Percentiles rank a stretch among this genome's conserved stretches.
Conservation (phyloP, 257 asterid genomes). For the Solanum chiquidenum region DNA sequence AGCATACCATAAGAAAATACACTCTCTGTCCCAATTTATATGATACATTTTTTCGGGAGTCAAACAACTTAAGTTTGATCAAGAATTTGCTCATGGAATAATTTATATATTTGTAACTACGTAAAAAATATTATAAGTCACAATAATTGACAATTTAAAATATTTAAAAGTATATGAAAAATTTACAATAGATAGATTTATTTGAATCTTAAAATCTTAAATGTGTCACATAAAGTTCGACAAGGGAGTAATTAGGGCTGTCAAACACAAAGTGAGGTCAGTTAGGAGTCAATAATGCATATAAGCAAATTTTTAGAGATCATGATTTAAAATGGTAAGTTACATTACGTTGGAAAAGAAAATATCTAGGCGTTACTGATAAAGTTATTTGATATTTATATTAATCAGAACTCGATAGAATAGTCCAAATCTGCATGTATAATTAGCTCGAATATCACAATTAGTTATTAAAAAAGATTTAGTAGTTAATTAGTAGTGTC, state of each 20-base stretch:
- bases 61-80: too few species aligned
- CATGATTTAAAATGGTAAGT: background rate
- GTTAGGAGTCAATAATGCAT: background rate
- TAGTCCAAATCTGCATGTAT: background rate
- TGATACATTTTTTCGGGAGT: accelerated
- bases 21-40: too few species aligned
- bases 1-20: background rate
- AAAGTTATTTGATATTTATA: background rate
- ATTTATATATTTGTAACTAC: too few species aligned
- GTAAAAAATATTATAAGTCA: too few species aligned
- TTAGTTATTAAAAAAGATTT: background rate
- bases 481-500: background rate
- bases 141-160: too few species aligned
- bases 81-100: too few species aligned
- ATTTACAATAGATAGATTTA: too few species aligned
- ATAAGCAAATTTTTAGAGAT: background rate
- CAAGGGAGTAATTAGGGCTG: background rate
- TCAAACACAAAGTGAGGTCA: background rate
- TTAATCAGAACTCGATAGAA: background rate
- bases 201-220: too few species aligned
- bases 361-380: accelerated
- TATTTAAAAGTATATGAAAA: too few species aligned
- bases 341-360: background rate
- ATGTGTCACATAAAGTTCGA: too few species aligned
- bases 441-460: background rate